Conservation (phyloP, 352 stramenopile species). For the Phytophthora hybrid region DNA sequence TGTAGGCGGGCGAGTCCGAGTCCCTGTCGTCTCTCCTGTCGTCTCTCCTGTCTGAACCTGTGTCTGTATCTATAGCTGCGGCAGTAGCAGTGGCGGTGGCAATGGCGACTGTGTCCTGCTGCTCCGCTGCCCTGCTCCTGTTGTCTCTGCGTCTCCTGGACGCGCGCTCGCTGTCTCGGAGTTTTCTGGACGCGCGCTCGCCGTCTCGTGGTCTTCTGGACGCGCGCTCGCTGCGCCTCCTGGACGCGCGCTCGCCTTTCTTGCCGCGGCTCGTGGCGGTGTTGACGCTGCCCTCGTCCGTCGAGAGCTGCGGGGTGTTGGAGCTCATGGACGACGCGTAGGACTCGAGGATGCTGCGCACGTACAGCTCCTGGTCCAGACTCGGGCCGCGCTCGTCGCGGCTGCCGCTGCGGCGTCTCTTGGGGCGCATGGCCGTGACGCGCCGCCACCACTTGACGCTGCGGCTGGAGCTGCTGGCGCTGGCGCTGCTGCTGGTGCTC, state of each 20-base stretch:
- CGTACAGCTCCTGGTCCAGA: conserved; percentile 73
- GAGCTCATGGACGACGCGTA: conserved; percentile 80
- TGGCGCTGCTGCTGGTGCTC: conserved; percentile 25
- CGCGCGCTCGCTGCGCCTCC: neutral
- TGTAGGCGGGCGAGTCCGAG: conserved; percentile 28
- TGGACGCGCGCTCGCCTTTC: conserved; percentile 15
- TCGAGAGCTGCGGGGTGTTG: conserved; percentile 38
- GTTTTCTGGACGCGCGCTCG: too few relatives aligned
- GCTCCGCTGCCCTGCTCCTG: neutral
- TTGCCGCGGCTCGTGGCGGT: conserved; percentile 24
- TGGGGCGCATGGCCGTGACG: conserved; percentile 39
- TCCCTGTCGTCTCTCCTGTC: conserved; percentile 18
- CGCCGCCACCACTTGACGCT: conserved; percentile 50
- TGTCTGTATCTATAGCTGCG: conserved; percentile 1
- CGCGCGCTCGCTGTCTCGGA: too few relatives aligned
- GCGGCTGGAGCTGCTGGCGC: conserved; percentile 19
- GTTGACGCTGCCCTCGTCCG: conserved; percentile 21
- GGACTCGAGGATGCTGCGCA: conserved; percentile 79
- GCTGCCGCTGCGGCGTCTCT: conserved; percentile 17
- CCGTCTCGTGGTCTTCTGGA: too few relatives aligned
- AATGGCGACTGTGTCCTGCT: neutral
- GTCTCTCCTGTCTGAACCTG: conserved; percentile 9
- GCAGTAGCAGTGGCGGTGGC: too few relatives aligned
- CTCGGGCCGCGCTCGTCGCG: conserved; percentile 28
- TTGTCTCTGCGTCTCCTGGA: conserved; percentile 1